Percentiles rank a stretch among this genome's conserved stretches.
Conservation (phyloP, 2,329 filamentous ascomycete genomes). For the Fusarium buxicola region DNA sequence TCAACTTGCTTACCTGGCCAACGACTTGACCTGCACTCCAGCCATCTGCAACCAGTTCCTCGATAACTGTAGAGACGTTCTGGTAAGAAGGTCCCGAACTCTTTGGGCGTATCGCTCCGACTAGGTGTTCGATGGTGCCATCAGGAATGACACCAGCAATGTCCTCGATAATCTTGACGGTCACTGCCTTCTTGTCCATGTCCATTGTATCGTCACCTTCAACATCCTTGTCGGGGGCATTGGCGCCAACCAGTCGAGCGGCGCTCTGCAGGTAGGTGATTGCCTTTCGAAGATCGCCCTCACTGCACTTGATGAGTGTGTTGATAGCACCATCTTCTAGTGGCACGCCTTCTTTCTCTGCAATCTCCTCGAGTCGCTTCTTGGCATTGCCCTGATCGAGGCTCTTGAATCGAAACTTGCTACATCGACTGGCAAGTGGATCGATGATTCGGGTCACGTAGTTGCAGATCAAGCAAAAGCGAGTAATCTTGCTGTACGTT, state of each 20-base stretch:
- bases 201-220: constrained; percentile 73
- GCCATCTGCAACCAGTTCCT: constrained; percentile 93
- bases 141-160: constrained; percentile 95
- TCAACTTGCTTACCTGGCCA: constrained; percentile 69
- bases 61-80: constrained; percentile 80
- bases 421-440: constrained; percentile 90
- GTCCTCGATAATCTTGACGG: constrained; percentile 86
- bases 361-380: constrained; percentile 84
- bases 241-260: constrained; percentile 84
- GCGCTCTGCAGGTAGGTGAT: constrained; percentile 97
- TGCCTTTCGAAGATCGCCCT: constrained; percentile 94
- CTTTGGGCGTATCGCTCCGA: constrained; percentile 80
- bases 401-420: constrained; percentile 98
- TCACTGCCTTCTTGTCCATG: constrained; percentile 70
- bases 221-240: constrained; percentile 58
- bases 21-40: constrained; percentile 96
- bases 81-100: constrained; percentile 75
- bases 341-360: constrained; percentile 78
- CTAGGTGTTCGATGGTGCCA: constrained; percentile 74
- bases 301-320: constrained; percentile 85
- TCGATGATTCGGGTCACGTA: constrained; percentile 99
- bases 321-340: constrained; percentile 85
- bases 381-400: constrained; percentile 88
- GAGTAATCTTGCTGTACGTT: constrained; percentile 94
- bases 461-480: constrained; percentile 98